Evolutionary conservation across 768 basidiomycete genomes (phyloP).

Genomic region (Termitomyces sp.): DNA sequence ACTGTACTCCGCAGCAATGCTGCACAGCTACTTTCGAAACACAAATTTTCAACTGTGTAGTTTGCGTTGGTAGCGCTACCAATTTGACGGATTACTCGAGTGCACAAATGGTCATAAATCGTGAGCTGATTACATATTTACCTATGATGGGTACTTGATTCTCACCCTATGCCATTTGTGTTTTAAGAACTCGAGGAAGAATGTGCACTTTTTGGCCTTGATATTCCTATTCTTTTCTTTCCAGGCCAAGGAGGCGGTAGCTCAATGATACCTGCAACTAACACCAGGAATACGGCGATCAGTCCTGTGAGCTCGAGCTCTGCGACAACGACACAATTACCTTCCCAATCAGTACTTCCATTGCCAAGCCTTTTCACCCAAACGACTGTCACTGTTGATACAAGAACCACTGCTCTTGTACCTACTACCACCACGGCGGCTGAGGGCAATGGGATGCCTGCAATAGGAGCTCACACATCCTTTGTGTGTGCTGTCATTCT

Average conservation of each 20-base stretch:
- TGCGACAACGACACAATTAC: background rate
- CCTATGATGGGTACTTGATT: background rate
- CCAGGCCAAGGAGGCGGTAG: background rate
- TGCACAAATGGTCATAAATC: slow-evolving; percentile 20
- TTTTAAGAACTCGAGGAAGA: background rate
- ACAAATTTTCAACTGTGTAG: slow-evolving; percentile 34
- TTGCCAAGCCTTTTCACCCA: background rate
- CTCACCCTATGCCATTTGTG: too few relatives aligned
- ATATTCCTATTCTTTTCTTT: background rate
- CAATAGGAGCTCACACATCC: background rate
- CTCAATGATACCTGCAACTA: background rate
- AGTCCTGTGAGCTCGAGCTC: background rate
- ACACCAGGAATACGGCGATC: background rate
- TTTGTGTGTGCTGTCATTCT: background rate
- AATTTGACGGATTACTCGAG: slow-evolving; percentile 21
- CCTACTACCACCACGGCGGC: background rate
- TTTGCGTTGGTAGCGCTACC: slow-evolving; percentile 25
- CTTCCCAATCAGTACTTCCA: background rate
- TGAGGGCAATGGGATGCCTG: background rate
- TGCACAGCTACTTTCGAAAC: slow-evolving; percentile 34
- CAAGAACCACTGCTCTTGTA: background rate
- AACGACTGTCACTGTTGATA: background rate
- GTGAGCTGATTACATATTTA: slow-evolving; percentile 3
- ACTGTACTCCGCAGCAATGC: slow-evolving; percentile 25
- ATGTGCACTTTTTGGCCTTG: background rate